Percentiles rank a stretch among this genome's conserved stretches.
These are phyloP conservation scores for Cerrena zonata DNA, from an alignment of 1,284 basidiomycete species.

Conservation along the genomic window DNA sequence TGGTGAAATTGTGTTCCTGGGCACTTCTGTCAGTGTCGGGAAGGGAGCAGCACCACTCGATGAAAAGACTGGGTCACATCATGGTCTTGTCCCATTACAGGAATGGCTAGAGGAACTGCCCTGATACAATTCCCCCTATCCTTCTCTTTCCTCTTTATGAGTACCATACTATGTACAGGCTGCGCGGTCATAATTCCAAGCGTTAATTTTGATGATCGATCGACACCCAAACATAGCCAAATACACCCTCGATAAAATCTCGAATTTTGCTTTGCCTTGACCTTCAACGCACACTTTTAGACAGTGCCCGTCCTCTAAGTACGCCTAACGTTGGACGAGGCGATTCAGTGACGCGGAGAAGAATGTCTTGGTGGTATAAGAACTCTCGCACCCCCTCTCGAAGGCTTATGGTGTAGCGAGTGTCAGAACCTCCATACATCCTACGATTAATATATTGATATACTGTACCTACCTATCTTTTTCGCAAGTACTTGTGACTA, in stretches of 20 bases:
- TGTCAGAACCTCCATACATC: slow-evolving; percentile 74
- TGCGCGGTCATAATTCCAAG: too few relatives aligned
- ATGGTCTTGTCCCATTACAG: slow-evolving; percentile 41
- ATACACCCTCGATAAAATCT: background rate
- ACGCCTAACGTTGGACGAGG: slow-evolving; percentile 47
- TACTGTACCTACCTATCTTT: too few relatives aligned
- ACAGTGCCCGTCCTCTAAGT: slow-evolving; percentile 63
- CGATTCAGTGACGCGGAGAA: slow-evolving; percentile 72
- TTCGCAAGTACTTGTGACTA: too few relatives aligned
- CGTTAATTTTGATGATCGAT: too few relatives aligned
- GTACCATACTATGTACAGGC: too few relatives aligned
- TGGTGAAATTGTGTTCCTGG: slow-evolving; percentile 62
- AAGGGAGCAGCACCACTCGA: slow-evolving; percentile 16
- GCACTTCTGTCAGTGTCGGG: slow-evolving; percentile 48
- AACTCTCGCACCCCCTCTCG: slow-evolving; percentile 43
- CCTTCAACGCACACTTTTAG: slow-evolving; percentile 55
- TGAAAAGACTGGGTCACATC: slow-evolving; percentile 27
- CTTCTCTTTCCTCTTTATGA: background rate
- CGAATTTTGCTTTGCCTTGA: slow-evolving; percentile 16
- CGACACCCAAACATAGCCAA: background rate
- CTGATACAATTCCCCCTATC: background rate
- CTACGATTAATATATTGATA: too few relatives aligned
- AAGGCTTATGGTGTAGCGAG: slow-evolving; percentile 49
- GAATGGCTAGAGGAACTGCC: slow-evolving; percentile 48
- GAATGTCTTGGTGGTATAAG: slow-evolving; percentile 49